Base-by-base conservation (phyloP, 352 stramenopile species). In the Phytopythium kandeliae region DNA sequence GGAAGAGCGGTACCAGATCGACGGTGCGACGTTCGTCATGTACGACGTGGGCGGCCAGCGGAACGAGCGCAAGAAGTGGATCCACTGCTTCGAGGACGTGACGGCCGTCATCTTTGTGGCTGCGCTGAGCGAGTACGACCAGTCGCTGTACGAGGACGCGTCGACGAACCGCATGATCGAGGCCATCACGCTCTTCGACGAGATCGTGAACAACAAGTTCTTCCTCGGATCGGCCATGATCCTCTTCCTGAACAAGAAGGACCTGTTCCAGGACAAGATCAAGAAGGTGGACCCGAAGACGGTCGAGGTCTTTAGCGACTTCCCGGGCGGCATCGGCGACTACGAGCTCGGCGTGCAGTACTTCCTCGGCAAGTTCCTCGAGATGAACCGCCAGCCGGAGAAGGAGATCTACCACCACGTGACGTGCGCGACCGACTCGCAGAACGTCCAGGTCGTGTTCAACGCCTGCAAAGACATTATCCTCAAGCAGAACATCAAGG, bases 51-150 rank as follows among this genome's bases (percentile, higher is more conserved):
- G 95, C 42, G 95, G 95, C 9, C 95, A 98, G 71, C 79, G 95
- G 47, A 98, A 98, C 65, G 95, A 98, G 71, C 71, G 95, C 21
- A 97, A 97, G 62, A 98, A 98, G 73, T 98, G 95, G 94, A 97
- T 98, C 69, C 92, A 98, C 67, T 98, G 89, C 62, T 98, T 98
- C 59, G 95, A 98, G 63, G 89, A 97, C 62, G 92, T 98, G 28
- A 98, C 92, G 21, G 89, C 89, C 34, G 93, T 98, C 43, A 98
- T 98, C 68, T 98, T 98, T 69, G 93, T 98, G 42, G 94, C 91
- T 19, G 93, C 95, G 25, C 71, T 98, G 42, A 96, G 80, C 55
- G 94, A 97, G 65, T 98, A 98, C 69, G 90, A 98, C 62, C 92
- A 98, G 67, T 85, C 73, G 55, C 74, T 98, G 50, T 98, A 97